Percentiles rank a stretch among this genome's conserved stretches.
Conservation (phyloP, 306 rosid species). For the Medicago arabica region DNA sequence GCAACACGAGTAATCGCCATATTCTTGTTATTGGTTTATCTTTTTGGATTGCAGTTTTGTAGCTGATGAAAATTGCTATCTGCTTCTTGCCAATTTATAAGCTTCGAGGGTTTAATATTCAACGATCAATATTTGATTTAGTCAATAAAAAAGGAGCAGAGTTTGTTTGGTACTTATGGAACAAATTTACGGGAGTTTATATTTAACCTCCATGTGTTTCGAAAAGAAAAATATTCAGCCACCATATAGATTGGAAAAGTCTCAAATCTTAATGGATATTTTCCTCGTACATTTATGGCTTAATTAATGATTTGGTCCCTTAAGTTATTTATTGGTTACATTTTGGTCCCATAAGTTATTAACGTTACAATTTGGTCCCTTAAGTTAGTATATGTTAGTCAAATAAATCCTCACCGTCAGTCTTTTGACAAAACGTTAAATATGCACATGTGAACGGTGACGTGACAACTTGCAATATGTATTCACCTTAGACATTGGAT, state of each 20-base stretch:
- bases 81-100: background rate
- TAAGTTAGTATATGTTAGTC: no score
- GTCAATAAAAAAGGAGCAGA: background rate
- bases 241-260: background rate
- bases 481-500: no score
- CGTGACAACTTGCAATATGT: no score
- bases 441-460: no score
- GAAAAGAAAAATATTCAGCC: no score
- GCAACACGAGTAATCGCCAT: constrained; percentile 26
- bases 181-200: background rate
- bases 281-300: background rate
- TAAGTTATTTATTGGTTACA: no score
- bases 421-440: no score
- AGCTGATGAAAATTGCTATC: background rate
- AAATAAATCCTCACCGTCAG: no score
- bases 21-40: background rate
- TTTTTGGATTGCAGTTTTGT: background rate
- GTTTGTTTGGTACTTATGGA: background rate
- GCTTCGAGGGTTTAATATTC: background rate
- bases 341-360: no score
- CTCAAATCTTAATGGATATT: background rate
- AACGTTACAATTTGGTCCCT: no score
- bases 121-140: background rate
- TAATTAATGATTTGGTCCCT: no score
- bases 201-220: background rate